Conservation (phyloP, 1,284 basidiomycete genomes). For the Cystobasidium pallidum region DNA sequence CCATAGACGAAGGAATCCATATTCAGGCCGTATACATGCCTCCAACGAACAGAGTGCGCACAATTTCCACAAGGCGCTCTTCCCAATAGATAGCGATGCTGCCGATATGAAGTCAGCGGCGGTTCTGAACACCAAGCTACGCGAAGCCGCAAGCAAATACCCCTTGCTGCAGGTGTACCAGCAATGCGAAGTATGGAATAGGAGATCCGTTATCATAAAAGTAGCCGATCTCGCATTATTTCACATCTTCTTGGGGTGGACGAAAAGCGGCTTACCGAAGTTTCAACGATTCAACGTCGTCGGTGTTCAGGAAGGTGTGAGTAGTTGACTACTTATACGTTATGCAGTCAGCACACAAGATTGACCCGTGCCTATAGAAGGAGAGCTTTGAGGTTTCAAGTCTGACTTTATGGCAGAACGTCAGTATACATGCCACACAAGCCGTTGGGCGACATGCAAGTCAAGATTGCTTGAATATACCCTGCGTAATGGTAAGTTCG, state of each 20-base stretch:
- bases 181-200: conserved; percentile 17
- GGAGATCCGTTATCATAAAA: conserved; percentile 1
- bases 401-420: conserved; percentile 25
- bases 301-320: conserved; percentile 14
- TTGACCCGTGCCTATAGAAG: conserved; percentile 8
- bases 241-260: conserved; percentile 31
- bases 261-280: background rate
- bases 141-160: background rate
- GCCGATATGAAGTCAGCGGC: background rate
- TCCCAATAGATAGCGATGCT: background rate
- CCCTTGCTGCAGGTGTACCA: background rate
- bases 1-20: conserved; percentile 22
- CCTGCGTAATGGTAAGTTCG: conserved; percentile 23
- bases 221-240: conserved; percentile 8
- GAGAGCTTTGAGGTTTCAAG: conserved; percentile 19
- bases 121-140: background rate
- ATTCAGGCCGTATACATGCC: conserved; percentile 3
- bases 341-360: background rate
- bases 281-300: conserved; percentile 35
- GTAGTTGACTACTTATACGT: background rate
- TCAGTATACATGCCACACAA: conserved; percentile 11
- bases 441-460: conserved; percentile 6
- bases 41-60: background rate
- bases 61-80: background rate
- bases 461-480: conserved; percentile 1